phyloP scores from a whole-genome alignment of 371 early-diverging fungal species.

The Mucor irregularis region DNA sequence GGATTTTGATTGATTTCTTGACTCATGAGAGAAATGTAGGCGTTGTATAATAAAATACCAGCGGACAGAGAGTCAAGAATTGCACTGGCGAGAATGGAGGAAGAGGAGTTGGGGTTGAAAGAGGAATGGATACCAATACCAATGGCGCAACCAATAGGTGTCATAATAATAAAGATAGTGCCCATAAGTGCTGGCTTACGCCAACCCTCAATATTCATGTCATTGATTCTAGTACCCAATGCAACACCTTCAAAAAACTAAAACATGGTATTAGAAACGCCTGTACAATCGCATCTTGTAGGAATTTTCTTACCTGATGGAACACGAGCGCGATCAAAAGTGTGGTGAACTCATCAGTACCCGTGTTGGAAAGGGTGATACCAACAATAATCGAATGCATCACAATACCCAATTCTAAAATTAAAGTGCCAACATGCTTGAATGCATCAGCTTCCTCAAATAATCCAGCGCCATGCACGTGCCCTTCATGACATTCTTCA shows the following conservation, averaged over 20 bases:
- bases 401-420: conserved; percentile 86
- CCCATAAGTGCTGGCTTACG: conserved; percentile 50
- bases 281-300: background rate
- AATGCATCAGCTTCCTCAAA: conserved; percentile 37
- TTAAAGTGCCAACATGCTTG: conserved; percentile 46
- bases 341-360: conserved; percentile 63
- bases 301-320: conserved; percentile 72
- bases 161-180: conserved; percentile 56
- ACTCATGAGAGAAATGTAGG: conserved; percentile 55
- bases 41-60: conserved; percentile 66
- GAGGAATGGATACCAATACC: conserved; percentile 62
- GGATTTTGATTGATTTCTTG: conserved; percentile 45
- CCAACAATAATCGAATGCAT: conserved; percentile 90
- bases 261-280: background rate
- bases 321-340: conserved; percentile 82
- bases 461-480: conserved; percentile 54
- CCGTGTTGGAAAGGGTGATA: conserved; percentile 71
- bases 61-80: conserved; percentile 65
- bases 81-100: conserved; percentile 51
- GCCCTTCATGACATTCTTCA: conserved; percentile 23
- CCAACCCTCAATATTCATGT: conserved; percentile 47
- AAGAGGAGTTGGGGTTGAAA: conserved; percentile 56
- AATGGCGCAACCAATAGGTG: conserved; percentile 70
- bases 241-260: conserved; percentile 71
- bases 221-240: conserved; percentile 61